phyloP scores from a whole-genome alignment of 495 filamentous ascomycete genomes.

The Cetradonia linearis region DNA sequence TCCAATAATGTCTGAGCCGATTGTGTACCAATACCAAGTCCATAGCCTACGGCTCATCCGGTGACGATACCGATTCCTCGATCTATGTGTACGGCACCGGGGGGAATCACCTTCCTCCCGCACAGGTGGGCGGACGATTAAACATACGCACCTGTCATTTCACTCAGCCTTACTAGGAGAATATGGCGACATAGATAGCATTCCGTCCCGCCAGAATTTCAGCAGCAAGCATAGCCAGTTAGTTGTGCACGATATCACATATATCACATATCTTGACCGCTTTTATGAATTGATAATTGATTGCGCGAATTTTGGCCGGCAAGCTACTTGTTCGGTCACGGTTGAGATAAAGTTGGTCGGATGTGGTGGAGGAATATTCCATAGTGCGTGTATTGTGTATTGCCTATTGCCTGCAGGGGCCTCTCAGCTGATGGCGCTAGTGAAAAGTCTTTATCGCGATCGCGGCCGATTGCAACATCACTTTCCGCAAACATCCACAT shows the following conservation, averaged over 20 bases:
- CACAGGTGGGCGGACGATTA: background rate
- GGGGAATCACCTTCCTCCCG: background rate
- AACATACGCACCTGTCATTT: background rate
- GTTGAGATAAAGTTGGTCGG: slow-evolving; percentile 8
- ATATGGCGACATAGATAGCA: slow-evolving; percentile 16
- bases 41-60: background rate
- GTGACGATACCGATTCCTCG: slow-evolving; percentile 2
- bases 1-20: background rate
- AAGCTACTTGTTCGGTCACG: background rate
- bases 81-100: background rate
- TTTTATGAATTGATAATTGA: background rate
- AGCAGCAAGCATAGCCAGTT: slow-evolving; percentile 8
- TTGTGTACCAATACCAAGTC: background rate
- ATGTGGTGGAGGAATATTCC: background rate
- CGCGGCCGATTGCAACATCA: background rate
- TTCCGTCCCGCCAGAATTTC: background rate
- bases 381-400: background rate
- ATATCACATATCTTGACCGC: slow-evolving; percentile 11
- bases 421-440: slow-evolving; percentile 13
- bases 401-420: slow-evolving; percentile 13
- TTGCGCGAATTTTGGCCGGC: slow-evolving; percentile 2
- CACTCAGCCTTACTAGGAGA: background rate
- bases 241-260: slow-evolving; percentile 2
- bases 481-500: slow-evolving; percentile 5
- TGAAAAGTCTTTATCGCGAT: slow-evolving; percentile 10